Base-by-base conservation (phyloP, 176 grass and related monocot species). In the Pharus latifolius region DNA sequence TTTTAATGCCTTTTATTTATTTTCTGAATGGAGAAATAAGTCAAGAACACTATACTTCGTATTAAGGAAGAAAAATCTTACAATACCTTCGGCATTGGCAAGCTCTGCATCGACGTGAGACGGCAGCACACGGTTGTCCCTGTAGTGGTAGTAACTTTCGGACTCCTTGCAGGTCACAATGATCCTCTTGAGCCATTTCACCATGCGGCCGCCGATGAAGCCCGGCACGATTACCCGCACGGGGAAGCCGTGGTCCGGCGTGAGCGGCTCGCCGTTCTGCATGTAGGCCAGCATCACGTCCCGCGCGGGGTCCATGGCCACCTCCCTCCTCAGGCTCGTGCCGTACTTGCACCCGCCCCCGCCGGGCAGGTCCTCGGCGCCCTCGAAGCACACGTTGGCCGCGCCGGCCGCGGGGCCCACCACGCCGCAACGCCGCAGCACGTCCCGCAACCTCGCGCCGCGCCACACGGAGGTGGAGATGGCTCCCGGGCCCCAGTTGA, bases 131-230 rank as follows among this genome's bases (percentile, higher is more conserved):
- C 93, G 67, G 72, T 97, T 97, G 60, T 97, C 93, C 30, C 70
- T 69, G 77, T 87, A 87, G 66, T 97, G 93, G 73, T 97, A 97
- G 76, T 97, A 90, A 77, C 63, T 92, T n/a, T 97, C 74, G 6
- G 89, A 92, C 74, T 97, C 88, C 2, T 69, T 33, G 35, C 44
- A 8, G 7, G 89, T 37, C 3, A 97, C 86, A 17, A 92, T 19
- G 75, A 97, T 87, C 17, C 86, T 70, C 60, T 65, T 82, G 35
- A 97, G 83, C 93, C 89, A 92, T 62, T 96, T 96, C 1, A 96
- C 93, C 89, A 92, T 97, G 24, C 93, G 86, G 0, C 93, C 93
- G 1, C 86, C 93, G 19, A 89, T 97, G 86, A 70, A 87, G 0
- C 93, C 93, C 18, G 63, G 13, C 5, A 47, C 16, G 69, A 81